Evolutionary conservation across 2,329 filamentous ascomycete species (phyloP).

Genomic region (Neofusicoccum laricinum): DNA sequence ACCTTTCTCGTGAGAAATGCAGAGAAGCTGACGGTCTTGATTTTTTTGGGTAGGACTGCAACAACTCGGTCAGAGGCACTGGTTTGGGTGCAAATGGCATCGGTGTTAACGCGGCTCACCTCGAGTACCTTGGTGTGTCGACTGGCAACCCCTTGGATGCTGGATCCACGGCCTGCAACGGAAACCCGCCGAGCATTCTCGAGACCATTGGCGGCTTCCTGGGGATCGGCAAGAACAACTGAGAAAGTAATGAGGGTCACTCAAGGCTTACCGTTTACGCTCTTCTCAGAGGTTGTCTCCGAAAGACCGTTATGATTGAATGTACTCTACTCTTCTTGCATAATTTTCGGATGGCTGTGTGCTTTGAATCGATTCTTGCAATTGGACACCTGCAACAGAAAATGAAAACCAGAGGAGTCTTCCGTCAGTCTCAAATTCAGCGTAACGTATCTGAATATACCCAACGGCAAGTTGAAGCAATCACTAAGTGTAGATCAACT

Average conservation of each 20-base stretch:
- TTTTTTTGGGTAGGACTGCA: neutral
- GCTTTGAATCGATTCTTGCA: too few species aligned
- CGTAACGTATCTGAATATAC: too few species aligned
- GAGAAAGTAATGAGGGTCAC: neutral
- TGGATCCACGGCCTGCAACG: neutral
- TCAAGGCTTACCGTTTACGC: neutral
- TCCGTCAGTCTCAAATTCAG: too few species aligned
- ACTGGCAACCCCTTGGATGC: constrained; percentile 2
- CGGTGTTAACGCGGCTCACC: constrained; percentile 2
- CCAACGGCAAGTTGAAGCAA: too few species aligned
- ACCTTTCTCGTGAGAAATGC: neutral
- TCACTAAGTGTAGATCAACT: too few species aligned
- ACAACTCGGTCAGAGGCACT: neutral
- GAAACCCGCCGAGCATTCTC: neutral
- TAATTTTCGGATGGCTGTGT: too few species aligned
- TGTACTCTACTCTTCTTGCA: neutral
- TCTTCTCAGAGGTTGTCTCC: neutral
- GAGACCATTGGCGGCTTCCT: neutral
- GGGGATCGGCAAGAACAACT: neutral
- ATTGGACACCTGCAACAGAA: too few species aligned
- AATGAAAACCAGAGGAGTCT: too few species aligned
- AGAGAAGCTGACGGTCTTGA: neutral
- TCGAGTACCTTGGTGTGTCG: neutral
- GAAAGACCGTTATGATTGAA: neutral
- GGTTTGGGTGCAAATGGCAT: neutral